A percentile compares a stretch with the other conserved stretches of the same genome.
Conservation (phyloP, 371 early-diverging fungal species). For the Circinella umbellata region DNA sequence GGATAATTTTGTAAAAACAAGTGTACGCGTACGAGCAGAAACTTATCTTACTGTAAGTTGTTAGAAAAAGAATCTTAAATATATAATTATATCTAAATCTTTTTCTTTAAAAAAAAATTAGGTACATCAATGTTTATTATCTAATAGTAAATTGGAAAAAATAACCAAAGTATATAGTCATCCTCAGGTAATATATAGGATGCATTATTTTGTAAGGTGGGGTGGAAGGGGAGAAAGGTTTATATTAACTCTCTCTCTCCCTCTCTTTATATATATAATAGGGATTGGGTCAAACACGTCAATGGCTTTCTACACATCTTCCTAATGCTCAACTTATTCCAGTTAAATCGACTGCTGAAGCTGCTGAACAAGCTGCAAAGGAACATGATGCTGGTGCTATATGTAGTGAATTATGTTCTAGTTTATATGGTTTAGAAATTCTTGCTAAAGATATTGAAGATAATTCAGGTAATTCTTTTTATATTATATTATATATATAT, state of each 20-base stretch:
- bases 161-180: slow-evolving; percentile 90
- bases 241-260: neutral
- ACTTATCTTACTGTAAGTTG: slow-evolving; percentile 61
- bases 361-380: slow-evolving; percentile 85
- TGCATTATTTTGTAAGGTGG: too few species aligned
- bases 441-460: slow-evolving; percentile 81
- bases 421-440: slow-evolving; percentile 82
- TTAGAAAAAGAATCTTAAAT: neutral
- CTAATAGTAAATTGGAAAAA: slow-evolving; percentile 60
- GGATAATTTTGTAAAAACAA: slow-evolving; percentile 72
- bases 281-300: slow-evolving; percentile 88
- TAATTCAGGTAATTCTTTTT: slow-evolving; percentile 20
- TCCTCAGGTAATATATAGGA: slow-evolving; percentile 67
- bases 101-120: slow-evolving; percentile 12
- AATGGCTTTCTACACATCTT: slow-evolving; percentile 73
- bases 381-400: slow-evolving; percentile 88
- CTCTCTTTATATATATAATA: slow-evolving; percentile 31
- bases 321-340: slow-evolving; percentile 75
- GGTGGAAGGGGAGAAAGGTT: too few species aligned
- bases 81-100: neutral
- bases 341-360: slow-evolving; percentile 86
- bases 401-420: slow-evolving; percentile 79
- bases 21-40: slow-evolving; percentile 65
- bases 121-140: slow-evolving; percentile 82
- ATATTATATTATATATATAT: neutral